Percentiles rank a stretch among this genome's conserved stretches.
Conservation (phyloP, 352 stramenopile genomes). For the Globisporangium polare region DNA sequence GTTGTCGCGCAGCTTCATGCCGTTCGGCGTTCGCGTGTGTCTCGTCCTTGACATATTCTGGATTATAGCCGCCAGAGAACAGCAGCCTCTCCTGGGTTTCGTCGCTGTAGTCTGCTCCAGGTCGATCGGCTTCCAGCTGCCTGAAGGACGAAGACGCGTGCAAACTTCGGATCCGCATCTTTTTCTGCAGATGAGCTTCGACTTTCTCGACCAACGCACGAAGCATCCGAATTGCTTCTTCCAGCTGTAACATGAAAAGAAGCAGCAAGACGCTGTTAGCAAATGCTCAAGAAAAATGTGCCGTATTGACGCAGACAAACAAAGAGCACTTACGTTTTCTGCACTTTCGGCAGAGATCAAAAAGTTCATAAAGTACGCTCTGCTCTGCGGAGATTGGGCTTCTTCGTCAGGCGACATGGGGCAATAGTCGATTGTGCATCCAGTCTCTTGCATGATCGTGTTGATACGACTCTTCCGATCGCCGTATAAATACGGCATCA, state of each 20-base stretch:
- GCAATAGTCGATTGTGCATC: slow-evolving; percentile 65
- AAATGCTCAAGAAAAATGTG: background rate
- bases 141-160: slow-evolving; percentile 1
- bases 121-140: background rate
- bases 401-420: slow-evolving; percentile 50
- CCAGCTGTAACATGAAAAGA: slow-evolving; percentile 21
- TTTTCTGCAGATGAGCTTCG: slow-evolving; percentile 48
- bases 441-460: slow-evolving; percentile 39
- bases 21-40: background rate
- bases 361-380: slow-evolving; percentile 53
- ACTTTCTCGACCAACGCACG: slow-evolving; percentile 41
- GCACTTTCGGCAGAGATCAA: slow-evolving; percentile 41
- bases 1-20: background rate
- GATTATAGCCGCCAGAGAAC: slow-evolving; percentile 1
- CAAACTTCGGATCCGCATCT: slow-evolving; percentile 21
- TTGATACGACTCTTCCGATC: slow-evolving; percentile 51
- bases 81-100: background rate
- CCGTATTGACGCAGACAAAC: background rate
- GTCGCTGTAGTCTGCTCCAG: background rate
- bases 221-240: slow-evolving; percentile 40
- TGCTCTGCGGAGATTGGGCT: slow-evolving; percentile 23
- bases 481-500: slow-evolving; percentile 59
- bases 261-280: background rate
- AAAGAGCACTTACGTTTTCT: slow-evolving; percentile 23
- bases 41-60: slow-evolving; percentile 10